Evolutionary conservation across 2,329 filamentous ascomycete species (phyloP).

Genomic region (Colletotrichum coccodes): DNA sequence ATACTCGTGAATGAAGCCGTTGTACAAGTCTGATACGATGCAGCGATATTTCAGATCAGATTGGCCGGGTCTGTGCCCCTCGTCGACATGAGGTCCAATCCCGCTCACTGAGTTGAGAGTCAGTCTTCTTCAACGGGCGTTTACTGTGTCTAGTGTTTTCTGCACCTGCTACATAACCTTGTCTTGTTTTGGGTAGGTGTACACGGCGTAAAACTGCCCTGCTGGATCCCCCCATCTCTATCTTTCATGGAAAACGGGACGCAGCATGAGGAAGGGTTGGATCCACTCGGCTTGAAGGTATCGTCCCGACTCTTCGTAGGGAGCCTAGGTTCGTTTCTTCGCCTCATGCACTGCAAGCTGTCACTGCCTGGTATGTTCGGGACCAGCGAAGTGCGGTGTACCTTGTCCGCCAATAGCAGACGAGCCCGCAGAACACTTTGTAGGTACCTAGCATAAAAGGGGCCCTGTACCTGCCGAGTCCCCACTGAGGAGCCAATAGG

Average conservation of each 20-base stretch:
- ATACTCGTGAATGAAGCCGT: not conserved
- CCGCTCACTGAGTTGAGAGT: not conserved
- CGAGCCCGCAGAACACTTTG: not conserved
- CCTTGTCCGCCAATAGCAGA: constrained; percentile 13
- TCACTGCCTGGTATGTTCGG: constrained; percentile 1
- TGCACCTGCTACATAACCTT: not conserved
- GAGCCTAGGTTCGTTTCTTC: not conserved
- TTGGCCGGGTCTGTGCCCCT: not conserved
- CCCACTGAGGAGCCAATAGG: constrained; percentile 19
- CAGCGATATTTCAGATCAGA: not conserved
- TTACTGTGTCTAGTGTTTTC: not conserved
- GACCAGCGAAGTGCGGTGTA: constrained; percentile 28
- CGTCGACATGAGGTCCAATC: not conserved
- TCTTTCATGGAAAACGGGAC: not conserved
- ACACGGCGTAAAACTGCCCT: constrained; percentile 1
- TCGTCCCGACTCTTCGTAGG: not conserved
- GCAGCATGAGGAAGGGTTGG: not conserved
- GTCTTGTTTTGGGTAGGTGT: not conserved
- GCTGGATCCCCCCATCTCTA: not conserved
- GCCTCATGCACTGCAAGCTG: constrained; percentile 4
- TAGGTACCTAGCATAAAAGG: not conserved
- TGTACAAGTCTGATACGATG: not conserved
- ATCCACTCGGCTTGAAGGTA: not conserved
- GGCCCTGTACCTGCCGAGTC: constrained; percentile 21
- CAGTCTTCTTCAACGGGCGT: not conserved